Percentiles rank a stretch among this genome's conserved stretches.
Conservation (phyloP, 2,329 filamentous ascomycete genomes). For the Sporothrix variecibatus region DNA sequence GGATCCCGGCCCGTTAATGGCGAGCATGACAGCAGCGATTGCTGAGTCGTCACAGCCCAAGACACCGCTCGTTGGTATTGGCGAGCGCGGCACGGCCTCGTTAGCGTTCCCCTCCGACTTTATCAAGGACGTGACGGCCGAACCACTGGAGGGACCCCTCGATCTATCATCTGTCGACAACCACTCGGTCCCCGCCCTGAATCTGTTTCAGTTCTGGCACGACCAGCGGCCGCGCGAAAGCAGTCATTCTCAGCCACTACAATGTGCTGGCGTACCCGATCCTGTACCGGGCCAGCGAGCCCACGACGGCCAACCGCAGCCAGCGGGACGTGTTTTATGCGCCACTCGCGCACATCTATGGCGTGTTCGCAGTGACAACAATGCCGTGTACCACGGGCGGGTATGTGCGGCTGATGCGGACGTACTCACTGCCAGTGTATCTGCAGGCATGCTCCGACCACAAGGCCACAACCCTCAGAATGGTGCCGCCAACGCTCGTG, state of each 20-base stretch:
- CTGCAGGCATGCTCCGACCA: background rate
- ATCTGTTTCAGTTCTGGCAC: conserved; percentile 22
- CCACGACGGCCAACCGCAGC: background rate
- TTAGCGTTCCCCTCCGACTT: conserved; percentile 7
- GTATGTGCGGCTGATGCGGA: background rate
- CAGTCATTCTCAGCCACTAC: conserved; percentile 18
- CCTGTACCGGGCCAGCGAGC: background rate
- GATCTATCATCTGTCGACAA: background rate
- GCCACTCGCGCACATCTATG: conserved; percentile 13
- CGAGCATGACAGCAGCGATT: background rate
- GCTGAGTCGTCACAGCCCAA: background rate
- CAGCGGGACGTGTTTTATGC: conserved; percentile 20
- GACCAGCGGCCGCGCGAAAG: conserved; percentile 17
- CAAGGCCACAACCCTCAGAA: background rate
- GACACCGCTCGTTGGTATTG: background rate
- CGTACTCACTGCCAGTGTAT: conserved; percentile 2
- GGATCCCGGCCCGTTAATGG: background rate
- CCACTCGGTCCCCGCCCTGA: background rate
- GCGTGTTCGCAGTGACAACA: conserved; percentile 1
- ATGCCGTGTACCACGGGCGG: conserved; percentile 1
- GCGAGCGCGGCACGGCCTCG: background rate
- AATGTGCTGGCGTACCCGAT: conserved; percentile 9
- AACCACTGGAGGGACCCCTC: background rate
- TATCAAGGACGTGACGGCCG: background rate
- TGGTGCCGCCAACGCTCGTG: conserved; percentile 16